Base-by-base conservation (phyloP, 2,329 filamentous ascomycete genomes). In the Cladophialophora bantiana region DNA sequence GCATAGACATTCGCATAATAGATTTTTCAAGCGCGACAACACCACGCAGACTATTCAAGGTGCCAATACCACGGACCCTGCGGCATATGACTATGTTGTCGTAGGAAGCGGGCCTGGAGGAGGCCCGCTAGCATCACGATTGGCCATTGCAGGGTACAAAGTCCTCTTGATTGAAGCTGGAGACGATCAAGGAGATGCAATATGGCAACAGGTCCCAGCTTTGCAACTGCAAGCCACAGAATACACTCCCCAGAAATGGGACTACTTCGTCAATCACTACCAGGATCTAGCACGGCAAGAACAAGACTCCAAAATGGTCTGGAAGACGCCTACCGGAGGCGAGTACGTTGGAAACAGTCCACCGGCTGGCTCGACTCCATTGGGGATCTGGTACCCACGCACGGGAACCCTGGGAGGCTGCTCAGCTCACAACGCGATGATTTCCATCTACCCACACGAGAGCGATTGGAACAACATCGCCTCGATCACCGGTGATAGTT, bases 391-490 rank as follows among this genome's bases (percentile, higher is more conserved):
- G 7, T 89, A 89, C 71, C 86, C 86, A 9, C 83, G 87, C 13
- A 81, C 84, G 2, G 85, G 83, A 20, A 84, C 81, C 2, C 77
- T 88, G 0, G 86, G 86, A 60, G 86, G 86, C 4, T 88, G 86
- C 75, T 83, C 85, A 0, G 82, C 84, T 4, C 88, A 90, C 76
- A 88, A 89, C 53, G 87, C 86, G 6, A 76, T 88, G 53, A 84
- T 90, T 57, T 81, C 84, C 15, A 79, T 89, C 32, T 84, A 87
- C 66, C 87, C 88, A 0, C 82, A 86, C 65, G 80, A 84, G 55
- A 83, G 82, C 34, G 88, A 90, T 75, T 90, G 85, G 77, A 80
- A 87, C 54, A 77, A 84, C 71, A 84, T 90, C 63, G 83, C 83
- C 3, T 75, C 77, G 12, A 72, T 89, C 34, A 90, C 88, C 1